Base-by-base conservation (phyloP, 371 early-diverging fungal genomes). In the Dinochytrium kinnereticum region DNA sequence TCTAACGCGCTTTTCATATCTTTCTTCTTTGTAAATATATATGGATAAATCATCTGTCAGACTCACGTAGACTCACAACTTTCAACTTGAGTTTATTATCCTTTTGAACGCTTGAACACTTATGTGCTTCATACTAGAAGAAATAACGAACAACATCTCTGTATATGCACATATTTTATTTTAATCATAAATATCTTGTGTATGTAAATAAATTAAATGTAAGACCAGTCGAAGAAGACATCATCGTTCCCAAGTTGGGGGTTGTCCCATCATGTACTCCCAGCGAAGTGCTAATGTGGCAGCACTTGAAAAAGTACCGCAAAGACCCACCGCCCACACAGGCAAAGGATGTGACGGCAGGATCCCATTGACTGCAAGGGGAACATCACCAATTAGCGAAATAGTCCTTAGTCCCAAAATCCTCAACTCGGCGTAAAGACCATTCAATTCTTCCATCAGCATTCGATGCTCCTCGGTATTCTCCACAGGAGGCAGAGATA, bases 381-480 rank as follows among this genome's bases (percentile, higher is more conserved):
- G 50, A 10, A 51, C 17, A 40, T 71, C 71, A 17, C 71, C 71
- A n/a, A 30, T 7, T 15, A 71, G 1, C 7, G 51, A 2, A n/a
- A 71, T 2, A 1, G 37, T 24, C 10, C 64, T 30, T 38, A 71
- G 33, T 15, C 49, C 36, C 24, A 50, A 30, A 2, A 37, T 64
- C 33, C 64, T 44, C 61, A 71, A 28, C 64, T 71, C 64, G 15
- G 64, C 49, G 13, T 28, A 33, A 2, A 71, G 37, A 40, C 38
- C 28, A 38, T 64, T 31, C 51, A 71, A 31, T 31, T 71, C 71
- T 2, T 71, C 71, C 51, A 50, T 51, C 30, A 71, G 36, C 71
- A 71, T 64, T 31, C 51, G 7, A 64, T 64, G 71, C 37, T 71
- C 71, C 61, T 71, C 65, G 1, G 70, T 34, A 21, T 28, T 50